Evolutionary conservation across 768 basidiomycete genomes (phyloP).

Genomic region (Arthromyces matolae): DNA sequence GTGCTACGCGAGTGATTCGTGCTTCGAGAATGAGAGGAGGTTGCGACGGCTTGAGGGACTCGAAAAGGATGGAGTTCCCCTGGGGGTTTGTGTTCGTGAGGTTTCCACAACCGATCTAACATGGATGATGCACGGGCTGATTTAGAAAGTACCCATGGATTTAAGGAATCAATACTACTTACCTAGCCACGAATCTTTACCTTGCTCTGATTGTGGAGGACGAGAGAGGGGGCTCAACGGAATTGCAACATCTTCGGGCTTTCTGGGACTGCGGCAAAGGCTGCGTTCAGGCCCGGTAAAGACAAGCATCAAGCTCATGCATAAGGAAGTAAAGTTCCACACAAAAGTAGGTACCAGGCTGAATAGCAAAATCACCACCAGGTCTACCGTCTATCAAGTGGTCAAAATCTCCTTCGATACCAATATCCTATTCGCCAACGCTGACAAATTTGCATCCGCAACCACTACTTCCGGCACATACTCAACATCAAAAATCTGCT

Average conservation of each 20-base stretch:
- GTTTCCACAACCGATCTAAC: not conserved
- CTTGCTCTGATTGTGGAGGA: too few species aligned
- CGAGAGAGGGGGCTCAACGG: too few species aligned
- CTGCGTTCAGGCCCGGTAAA: too few species aligned
- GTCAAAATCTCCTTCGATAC: constrained; percentile 62
- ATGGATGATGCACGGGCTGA: too few species aligned
- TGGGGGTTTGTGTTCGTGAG: not conserved
- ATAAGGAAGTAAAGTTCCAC: too few species aligned
- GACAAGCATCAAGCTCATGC: too few species aligned
- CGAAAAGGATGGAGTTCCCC: constrained; percentile 4
- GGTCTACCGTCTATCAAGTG: not conserved
- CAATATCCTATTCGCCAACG: constrained; percentile 79
- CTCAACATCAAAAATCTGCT: constrained; percentile 85
- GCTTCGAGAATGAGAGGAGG: too few species aligned
- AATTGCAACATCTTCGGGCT: too few species aligned
- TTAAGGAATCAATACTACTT: not conserved
- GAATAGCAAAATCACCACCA: not conserved
- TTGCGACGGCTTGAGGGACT: not conserved
- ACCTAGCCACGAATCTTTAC: too few species aligned
- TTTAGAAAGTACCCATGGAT: too few species aligned
- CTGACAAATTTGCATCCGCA: constrained; percentile 89
- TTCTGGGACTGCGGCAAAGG: too few species aligned
- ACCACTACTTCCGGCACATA: constrained; percentile 87
- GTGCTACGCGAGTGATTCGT: not conserved
- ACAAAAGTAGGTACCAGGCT: not conserved